These are phyloP conservation scores for Oryza officinalis DNA, from an alignment of 176 grass and related monocot genomes.

Conservation along the genomic window DNA sequence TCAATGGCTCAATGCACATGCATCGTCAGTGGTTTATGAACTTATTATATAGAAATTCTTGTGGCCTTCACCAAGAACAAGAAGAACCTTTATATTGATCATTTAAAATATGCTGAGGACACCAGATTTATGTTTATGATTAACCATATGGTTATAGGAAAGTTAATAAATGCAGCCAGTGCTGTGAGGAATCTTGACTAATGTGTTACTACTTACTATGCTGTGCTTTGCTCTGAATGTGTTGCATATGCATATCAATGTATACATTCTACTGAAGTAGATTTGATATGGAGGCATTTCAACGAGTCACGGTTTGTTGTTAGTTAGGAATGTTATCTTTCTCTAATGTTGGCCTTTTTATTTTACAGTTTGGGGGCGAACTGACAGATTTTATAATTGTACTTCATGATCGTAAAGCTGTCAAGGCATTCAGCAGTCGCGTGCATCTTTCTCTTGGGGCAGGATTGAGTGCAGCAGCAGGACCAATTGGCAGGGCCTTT, in stretches of 20 bases:
- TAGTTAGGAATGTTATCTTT: conserved; percentile 17
- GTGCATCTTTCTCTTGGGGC: conserved; percentile 91
- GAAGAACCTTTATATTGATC: not conserved
- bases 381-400: conserved; percentile 92
- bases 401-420: conserved; percentile 70
- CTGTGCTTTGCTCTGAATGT: not conserved
- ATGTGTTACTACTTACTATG: not conserved
- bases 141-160: not conserved
- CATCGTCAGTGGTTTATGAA: not conserved
- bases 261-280: not conserved
- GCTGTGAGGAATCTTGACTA: not conserved
- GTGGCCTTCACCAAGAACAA: not conserved
- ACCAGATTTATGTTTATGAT: not conserved
- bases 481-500: conserved; percentile 84
- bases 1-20: not conserved
- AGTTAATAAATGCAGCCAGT: not conserved
- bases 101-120: not conserved
- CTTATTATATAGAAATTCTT: not conserved
- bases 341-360: conserved; percentile 7
- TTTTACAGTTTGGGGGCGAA: conserved; percentile 83
- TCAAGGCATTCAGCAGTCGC: conserved; percentile 78
- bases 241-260: not conserved
- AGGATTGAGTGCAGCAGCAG: conserved; percentile 81
- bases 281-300: not conserved
- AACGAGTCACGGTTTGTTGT: no score